A percentile compares a stretch with the other conserved stretches of the same genome.
These are phyloP conservation scores for Lycium ferocissimum DNA, from an alignment of 257 asterid genomes.

Conservation along the genomic window DNA sequence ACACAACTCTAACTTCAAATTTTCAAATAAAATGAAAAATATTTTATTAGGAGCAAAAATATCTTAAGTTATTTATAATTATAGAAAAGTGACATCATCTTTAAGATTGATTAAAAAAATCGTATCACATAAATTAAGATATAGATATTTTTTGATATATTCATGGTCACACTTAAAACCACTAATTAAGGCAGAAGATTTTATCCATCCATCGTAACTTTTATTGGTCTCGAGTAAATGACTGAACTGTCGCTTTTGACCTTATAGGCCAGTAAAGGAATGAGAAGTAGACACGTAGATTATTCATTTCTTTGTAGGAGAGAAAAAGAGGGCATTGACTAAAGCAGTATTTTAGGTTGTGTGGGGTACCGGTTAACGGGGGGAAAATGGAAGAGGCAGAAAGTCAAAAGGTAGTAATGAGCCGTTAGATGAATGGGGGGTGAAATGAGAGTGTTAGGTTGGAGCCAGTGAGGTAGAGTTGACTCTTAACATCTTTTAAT, in stretches of 20 bases:
- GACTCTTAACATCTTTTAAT: slow-evolving; percentile 47
- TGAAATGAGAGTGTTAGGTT: slow-evolving; percentile 37
- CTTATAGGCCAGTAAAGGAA: slow-evolving; percentile 46
- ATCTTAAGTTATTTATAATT: too few relatives aligned
- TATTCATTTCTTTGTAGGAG: slow-evolving; percentile 25
- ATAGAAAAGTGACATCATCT: too few relatives aligned
- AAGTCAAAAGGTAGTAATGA: slow-evolving; percentile 75
- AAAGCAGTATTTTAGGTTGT: background rate
- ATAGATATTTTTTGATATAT: too few relatives aligned
- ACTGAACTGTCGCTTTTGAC: slow-evolving; percentile 43
- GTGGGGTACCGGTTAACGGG: slow-evolving; percentile 39
- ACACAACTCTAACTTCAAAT: too few relatives aligned
- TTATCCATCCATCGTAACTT: too few relatives aligned
- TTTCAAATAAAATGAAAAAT: too few relatives aligned
- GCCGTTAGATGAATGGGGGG: slow-evolving; percentile 59
- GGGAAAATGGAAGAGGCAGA: slow-evolving; percentile 37
- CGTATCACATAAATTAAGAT: too few relatives aligned
- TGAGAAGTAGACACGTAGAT: slow-evolving; percentile 39
- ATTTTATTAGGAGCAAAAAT: too few relatives aligned
- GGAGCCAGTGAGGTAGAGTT: slow-evolving; percentile 58
- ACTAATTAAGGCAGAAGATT: too few relatives aligned
- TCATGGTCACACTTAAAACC: too few relatives aligned
- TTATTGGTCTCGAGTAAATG: too few relatives aligned
- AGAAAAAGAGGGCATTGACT: slow-evolving; percentile 53
- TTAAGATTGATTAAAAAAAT: too few relatives aligned